phyloP scores from a whole-genome alignment of 495 filamentous ascomycete species.

The Achaetomiella virescens region DNA sequence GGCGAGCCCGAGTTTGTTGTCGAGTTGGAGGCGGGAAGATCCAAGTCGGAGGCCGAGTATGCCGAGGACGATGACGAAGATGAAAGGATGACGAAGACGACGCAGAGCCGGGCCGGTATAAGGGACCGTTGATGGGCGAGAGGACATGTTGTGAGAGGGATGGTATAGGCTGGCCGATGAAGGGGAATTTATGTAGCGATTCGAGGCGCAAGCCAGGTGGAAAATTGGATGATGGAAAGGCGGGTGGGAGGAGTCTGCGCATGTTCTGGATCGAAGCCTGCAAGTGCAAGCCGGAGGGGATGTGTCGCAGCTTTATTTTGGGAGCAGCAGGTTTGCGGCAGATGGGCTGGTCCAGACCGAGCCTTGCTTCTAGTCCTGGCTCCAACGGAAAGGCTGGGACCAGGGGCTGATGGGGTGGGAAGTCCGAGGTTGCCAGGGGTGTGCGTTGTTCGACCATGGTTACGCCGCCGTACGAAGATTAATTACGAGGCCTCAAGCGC shows the following conservation, averaged over 20 bases:
- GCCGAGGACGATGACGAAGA: neutral
- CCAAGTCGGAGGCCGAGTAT: constrained; percentile 38
- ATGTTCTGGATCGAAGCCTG: constrained; percentile 1
- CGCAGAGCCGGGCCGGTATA: constrained; percentile 34
- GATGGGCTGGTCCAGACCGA: constrained; percentile 23
- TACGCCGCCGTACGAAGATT: neutral
- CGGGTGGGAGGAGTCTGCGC: neutral
- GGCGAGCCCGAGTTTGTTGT: constrained; percentile 15
- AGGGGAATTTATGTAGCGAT: neutral
- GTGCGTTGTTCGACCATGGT: neutral
- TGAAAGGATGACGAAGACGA: constrained; percentile 27
- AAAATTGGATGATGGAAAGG: constrained; percentile 2
- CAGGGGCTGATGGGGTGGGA: constrained; percentile 6
- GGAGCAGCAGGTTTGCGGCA: neutral
- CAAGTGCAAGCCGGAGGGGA: neutral
- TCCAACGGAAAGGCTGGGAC: constrained; percentile 9
- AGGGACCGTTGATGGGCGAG: constrained; percentile 28
- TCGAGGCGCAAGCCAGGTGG: constrained; percentile 1
- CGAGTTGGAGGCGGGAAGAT: constrained; percentile 23
- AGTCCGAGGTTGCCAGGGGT: constrained; percentile 4
- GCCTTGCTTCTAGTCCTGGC: constrained; percentile 9
- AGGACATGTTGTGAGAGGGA: constrained; percentile 27
- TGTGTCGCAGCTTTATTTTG: constrained; percentile 7
- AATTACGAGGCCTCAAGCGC: neutral
- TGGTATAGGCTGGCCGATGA: neutral